These are phyloP conservation scores for Lactarius sp. DNA, from an alignment of 768 basidiomycete genomes.

Conservation along the genomic window DNA sequence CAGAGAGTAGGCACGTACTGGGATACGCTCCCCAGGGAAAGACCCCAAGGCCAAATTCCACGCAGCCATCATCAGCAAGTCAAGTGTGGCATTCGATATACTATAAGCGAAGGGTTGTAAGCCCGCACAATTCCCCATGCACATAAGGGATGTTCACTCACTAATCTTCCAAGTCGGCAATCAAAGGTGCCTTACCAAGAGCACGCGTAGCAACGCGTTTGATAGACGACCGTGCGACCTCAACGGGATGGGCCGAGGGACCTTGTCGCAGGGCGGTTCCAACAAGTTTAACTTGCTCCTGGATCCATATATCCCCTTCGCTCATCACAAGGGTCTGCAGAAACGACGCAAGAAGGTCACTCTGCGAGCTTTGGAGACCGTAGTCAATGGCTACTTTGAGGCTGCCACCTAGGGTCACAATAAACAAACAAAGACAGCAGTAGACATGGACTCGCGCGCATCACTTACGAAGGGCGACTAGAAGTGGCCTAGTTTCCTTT, in stretches of 20 bases:
- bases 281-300: slow-evolving; percentile 60
- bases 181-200: slow-evolving; percentile 68
- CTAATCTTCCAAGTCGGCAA: slow-evolving; percentile 89
- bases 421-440: neutral
- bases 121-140: neutral
- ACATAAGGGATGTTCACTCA: slow-evolving; percentile 53
- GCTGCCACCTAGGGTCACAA: slow-evolving; percentile 52
- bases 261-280: slow-evolving; percentile 66
- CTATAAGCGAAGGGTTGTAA: slow-evolving; percentile 34
- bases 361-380: slow-evolving; percentile 74
- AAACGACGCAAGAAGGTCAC: slow-evolving; percentile 85
- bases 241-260: slow-evolving; percentile 67
- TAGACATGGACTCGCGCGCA: neutral
- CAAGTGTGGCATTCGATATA: slow-evolving; percentile 84
- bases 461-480: slow-evolving; percentile 73
- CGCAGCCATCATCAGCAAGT: slow-evolving; percentile 75
- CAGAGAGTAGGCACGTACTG: slow-evolving; percentile 44
- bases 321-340: slow-evolving; percentile 95
- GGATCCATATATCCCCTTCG: slow-evolving; percentile 91
- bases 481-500: slow-evolving; percentile 59
- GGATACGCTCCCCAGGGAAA: slow-evolving; percentile 61
- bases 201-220: slow-evolving; percentile 84
- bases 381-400: slow-evolving; percentile 91
- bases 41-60: slow-evolving; percentile 65
- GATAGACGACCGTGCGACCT: slow-evolving; percentile 68